Evolutionary conservation across 495 filamentous ascomycete genomes (phyloP).

Genomic region (Aspergillus saccharolyticus): DNA sequence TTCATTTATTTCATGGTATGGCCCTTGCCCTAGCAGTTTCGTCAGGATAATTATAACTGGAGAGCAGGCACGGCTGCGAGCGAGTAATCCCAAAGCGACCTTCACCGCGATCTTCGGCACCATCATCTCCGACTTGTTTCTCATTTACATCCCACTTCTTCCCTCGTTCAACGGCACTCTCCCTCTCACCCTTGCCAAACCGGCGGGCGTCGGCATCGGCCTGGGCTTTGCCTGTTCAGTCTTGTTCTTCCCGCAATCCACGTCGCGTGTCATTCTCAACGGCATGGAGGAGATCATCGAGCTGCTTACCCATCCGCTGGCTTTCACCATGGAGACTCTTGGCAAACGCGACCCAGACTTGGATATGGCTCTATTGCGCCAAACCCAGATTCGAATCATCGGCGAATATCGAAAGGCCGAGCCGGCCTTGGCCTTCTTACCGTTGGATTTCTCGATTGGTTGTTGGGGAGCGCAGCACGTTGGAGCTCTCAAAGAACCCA

Average conservation of each 20-base stretch:
- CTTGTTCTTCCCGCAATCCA: slow-evolving; percentile 39
- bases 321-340: slow-evolving; percentile 7
- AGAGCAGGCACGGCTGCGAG: slow-evolving; percentile 31
- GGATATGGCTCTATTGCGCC: slow-evolving; percentile 12
- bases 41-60: neutral
- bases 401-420: slow-evolving; percentile 16
- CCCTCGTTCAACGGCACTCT: slow-evolving; percentile 37
- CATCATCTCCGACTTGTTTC: slow-evolving; percentile 23
- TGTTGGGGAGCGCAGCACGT: slow-evolving; percentile 22
- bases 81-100: slow-evolving; percentile 34
- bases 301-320: slow-evolving; percentile 27
- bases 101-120: slow-evolving; percentile 33
- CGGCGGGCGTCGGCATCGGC: slow-evolving; percentile 34
- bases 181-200: slow-evolving; percentile 31
- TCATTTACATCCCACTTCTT: slow-evolving; percentile 9
- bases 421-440: slow-evolving; percentile 21
- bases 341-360: slow-evolving; percentile 1
- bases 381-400: slow-evolving; percentile 12
- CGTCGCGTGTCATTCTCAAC: slow-evolving; percentile 31
- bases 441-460: slow-evolving; percentile 24
- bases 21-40: neutral
- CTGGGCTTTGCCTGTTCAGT: slow-evolving; percentile 33
- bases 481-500: slow-evolving; percentile 15
- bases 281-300: slow-evolving; percentile 30
- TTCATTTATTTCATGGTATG: slow-evolving; percentile 37